Evolutionary conservation across 148 eudicot species (phyloP), one percentile per base, ranked within the genome.

Genomic region (Rhododendron ovatum): DNA sequence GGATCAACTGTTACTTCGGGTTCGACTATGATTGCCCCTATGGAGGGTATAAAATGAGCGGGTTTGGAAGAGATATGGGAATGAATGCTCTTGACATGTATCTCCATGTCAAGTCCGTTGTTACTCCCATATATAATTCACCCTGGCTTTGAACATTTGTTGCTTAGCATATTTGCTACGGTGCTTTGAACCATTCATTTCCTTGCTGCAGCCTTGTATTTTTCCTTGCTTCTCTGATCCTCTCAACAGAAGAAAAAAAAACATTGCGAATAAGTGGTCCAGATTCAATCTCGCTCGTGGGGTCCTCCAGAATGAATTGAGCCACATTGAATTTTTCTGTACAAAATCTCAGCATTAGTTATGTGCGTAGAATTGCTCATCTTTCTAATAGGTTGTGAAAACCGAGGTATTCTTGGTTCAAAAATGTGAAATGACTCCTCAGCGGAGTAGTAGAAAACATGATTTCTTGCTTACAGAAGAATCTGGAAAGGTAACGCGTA

Each of bases 1-100:
- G 96, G 98, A 86, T 96, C 63, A 96, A 96, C 47, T 96, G 98
- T 76, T 94, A 94, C 87, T 92, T 92, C n/a, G 98, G 90, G 3
- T 92, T 96, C 76, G 95, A 93, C 80, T 14, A 3, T 0, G 98
- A 94, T 74, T 89, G 84, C 13, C 95, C 98, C 0, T 92, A 87
- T 81, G 98, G 98, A 30, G 98, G 98, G 5, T 96, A 92, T 81
- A 94, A 94, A 78, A 93, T 93, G 95, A 96, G 98, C 15, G 98
- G 98, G 5, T 92, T 92, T 20, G 98, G 98, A 14, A 90, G 92
- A 81, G 98, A 96, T 48, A 30, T 50, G 20, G 98, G 95, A 30
- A 83, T 93, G 61, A 94, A 94, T 6, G 93, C 88, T 35, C 92
- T 96, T 77, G 83, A 93, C 81, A 90, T 86, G 88, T 96, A 94